Base-by-base conservation (phyloP, 352 stramenopile species). In the Globisporangium ultimum region DNA sequence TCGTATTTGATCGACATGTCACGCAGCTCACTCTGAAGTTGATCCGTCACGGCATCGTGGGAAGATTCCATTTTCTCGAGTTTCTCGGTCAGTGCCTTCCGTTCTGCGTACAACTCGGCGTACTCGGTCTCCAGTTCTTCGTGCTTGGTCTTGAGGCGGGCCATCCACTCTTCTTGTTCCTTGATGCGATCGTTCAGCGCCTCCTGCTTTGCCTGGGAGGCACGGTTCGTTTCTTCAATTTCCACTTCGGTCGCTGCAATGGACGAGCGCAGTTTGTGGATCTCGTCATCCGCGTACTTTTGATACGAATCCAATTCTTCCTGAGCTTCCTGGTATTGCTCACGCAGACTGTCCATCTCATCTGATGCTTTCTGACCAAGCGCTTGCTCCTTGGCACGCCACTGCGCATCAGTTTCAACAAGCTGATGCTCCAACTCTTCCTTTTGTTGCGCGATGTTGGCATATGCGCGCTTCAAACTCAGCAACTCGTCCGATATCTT, bases 211-310 rank as follows among this genome's bases (percentile, higher is more conserved):
- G 64, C 38, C 48, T 71, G 55, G 3, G 61, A 53, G 0, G 61
- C 50, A 10, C 40, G 64, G 17, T 60, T 74, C 1, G 77, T 32
- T 45, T 81, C 64, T 20, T 55, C 22, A n/a, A 82, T 61, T 45
- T 82, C 72, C 17, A 49, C 54, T 18, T 87, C 69, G 12, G 52
- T 68, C 42, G 74, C 43, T 18, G 82, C 67, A 5, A 85, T 60
- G 7, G 67, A 70, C 17, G 64, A 55, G 24, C 66, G 71, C 32
- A 88, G 64, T 24, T 74, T 71, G n/a, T 70, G 51, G 24, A 88
- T 87, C 58, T 88, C 75, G 20, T 60, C 64, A 20, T 85, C 70
- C 6, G 72, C 80, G 38, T 71, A 81, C 42, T 76, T 74, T 55
- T 86, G 70, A 53, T 72, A 80, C 42, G 62, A 52, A 15, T 84